Base-by-base conservation (phyloP, 148 eudicot genomes). In the Camellia granthamiana region DNA sequence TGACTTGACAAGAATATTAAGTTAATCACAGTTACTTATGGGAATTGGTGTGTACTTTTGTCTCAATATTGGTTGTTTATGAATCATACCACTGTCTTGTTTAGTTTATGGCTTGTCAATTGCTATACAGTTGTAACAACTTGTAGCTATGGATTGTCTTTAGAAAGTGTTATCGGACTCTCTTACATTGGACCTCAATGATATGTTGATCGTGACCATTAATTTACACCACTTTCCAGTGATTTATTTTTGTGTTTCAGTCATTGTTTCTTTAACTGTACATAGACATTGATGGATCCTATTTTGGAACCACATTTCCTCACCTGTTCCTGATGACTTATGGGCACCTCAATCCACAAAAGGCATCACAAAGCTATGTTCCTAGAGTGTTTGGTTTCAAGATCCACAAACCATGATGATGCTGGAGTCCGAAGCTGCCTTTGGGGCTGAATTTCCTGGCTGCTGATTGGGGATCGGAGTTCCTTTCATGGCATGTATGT, bases 341-440 rank as follows among this genome's bases (percentile, higher is more conserved):
- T 64, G 90, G 88, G 61, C 90, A 88, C 83, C 87, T 88, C 72
- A 88, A 88, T 79, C 90, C 90, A 55, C 90, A 82, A 70, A 88
- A 86, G 82, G 84, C 90, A 6, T n/a, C 87, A 71, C 90, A 88
- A 83, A 84, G 81, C 70, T 88, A 88, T 70, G 84, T 83, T 44
- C 88, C 87, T n/a, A 88, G 90, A 83, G 90, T 88, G 14, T 88
- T 88, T 80, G 90, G 90, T 76, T 88, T 88, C 87, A 88, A 86
- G 78, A 41, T 88, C 59, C 87, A 82, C 87, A 88, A 78, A 77
- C 85, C 87, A 62, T 88, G 83, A 62, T 88, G 83, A 83, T 38
- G 44, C 44, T 74, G 72, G 44, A 74, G 65, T 66, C 77, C n/a
- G 62, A 8, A 19, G 41, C 18, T 63, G 51, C 52, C 41, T 49